Evolutionary conservation across 805 yeast species (phyloP).

Genomic region (Yarrowia sp.): DNA sequence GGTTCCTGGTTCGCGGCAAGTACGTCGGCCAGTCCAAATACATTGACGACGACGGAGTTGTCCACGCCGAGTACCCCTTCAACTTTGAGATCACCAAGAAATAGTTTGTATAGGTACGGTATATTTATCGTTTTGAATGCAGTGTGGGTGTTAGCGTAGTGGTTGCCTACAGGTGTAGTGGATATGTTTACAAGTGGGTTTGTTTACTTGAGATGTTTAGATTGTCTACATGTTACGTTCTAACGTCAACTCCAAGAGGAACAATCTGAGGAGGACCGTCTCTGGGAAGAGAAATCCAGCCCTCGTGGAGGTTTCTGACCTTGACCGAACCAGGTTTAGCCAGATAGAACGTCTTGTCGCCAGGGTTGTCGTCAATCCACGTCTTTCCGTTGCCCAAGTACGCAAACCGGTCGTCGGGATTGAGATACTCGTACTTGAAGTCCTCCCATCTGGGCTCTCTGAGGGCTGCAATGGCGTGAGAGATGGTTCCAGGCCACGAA

Average conservation of each 20-base stretch:
- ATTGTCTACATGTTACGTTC: too few relatives aligned
- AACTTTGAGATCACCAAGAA: conserved; percentile 71
- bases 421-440: conserved; percentile 26
- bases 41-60: conserved; percentile 78
- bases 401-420: conserved; percentile 22
- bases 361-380: conserved; percentile 1
- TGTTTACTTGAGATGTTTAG: too few relatives aligned
- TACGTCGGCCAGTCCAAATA: conserved; percentile 80
- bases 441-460: conserved; percentile 28
- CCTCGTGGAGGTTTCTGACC: neutral
- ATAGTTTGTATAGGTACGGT: neutral
- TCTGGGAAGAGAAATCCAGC: conserved; percentile 15
- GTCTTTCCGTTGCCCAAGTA: conserved; percentile 30
- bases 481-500: conserved; percentile 28
- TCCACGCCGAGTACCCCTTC: conserved; percentile 79
- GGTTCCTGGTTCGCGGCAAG: conserved; percentile 81
- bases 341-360: conserved; percentile 4
- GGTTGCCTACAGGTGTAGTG: too few relatives aligned
- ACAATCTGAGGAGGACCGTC: neutral
- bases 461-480: conserved; percentile 19
- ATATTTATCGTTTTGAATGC: neutral
- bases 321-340: neutral
- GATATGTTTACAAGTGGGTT: too few relatives aligned
- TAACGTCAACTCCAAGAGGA: neutral
- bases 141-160: neutral